Evolutionary conservation across 257 asterid species (phyloP), one percentile per base, ranked within the genome.

Genomic region (Petrea volubilis): DNA sequence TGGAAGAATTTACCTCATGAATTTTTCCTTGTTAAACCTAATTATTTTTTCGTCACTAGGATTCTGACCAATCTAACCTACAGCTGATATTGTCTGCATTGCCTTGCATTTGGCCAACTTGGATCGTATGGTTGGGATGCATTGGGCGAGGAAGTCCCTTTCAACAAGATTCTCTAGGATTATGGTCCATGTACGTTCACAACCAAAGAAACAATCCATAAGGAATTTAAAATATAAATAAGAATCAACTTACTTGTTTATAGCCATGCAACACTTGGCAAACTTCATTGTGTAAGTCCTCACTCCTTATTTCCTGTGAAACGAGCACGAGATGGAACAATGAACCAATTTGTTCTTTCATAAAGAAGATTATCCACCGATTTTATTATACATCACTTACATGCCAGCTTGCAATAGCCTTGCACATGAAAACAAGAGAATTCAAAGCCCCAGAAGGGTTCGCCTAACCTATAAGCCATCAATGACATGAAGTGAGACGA

Each of bases 341-440:
- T 14, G 44, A 27, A 64, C 2, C 6, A 50, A 70, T 17, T n/a
- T 15, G 25, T 53, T 69, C 38, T 13, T 13, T 17, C 15, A 55
- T 50, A 66, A 41, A 64, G 33, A 65, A 43, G 49, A n/a, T 51
- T 67, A 64, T 47, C 41, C 59, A 17, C 46, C 12, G 2, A 29
- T 7, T 33, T 20, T 24, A 61, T 27, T 52, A n/a, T n/a, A n/a
- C n/a, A n/a, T 53, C 61, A 82, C 95, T 90, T 83, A 90, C 98
- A 77, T 95, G 92, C 99, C 99, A 95, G 86, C 99, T 94, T 60
- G 98, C 96, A 72, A 95, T 83, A 58, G 99, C 98, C 84, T 79
- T 83, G 83, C 94, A 88, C 84, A 95, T 75, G 83, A 80, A 88
- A 78, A 77, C 89, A 10, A 95, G 90, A 47, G 95, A 90, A 80